Base-by-base conservation (phyloP, 148 eudicot genomes). In the Rhododendron simsii region DNA sequence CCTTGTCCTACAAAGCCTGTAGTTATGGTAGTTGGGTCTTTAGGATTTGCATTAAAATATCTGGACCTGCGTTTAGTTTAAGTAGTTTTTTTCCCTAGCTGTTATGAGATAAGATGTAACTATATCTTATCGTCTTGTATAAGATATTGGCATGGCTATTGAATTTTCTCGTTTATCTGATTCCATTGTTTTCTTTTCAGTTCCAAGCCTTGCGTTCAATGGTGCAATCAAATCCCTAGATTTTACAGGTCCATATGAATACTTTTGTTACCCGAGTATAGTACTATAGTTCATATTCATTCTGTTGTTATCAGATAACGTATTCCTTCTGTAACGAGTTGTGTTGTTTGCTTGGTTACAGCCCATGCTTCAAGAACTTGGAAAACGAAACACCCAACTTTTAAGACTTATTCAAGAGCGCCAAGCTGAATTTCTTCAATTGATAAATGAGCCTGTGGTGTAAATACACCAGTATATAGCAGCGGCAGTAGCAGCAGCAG, bases 341-440 rank as follows among this genome's bases (percentile, higher is more conserved):
- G 10, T 30, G 57, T 45, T 78, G 59, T 65, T 81, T 73, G 30
- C 63, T 83, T 84, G 79, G 81, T 83, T 89, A 80, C 93, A 97
- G 99, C 98, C 99, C 84, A 95, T 97, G 98, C 99, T 97, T 87
- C 98, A 91, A 91, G 99, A 97, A 92, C 95, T 97, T 37, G 99
- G 99, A 74, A 97, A 97, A 89, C 98, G 95, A 89, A 97, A 97
- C 80, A 98, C 99, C 79, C 92, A 95, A 83, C 96, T 97, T 75
- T 87, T 97, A 86, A 88, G 95, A 89, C 90, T 93, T 78, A 94
- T 97, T 73, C 98, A 97, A 88, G 98, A 97, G 67, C 95, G 95
- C 89, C 95, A 97, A 87, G 93, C 94, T 13, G 98, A 97, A 89
- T 97, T 97, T 87, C 98, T 97, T 81, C 99, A 95, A 84, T 93